These are phyloP conservation scores for Fraxinus ornus DNA, from an alignment of 305 asterid species.

Conservation along the genomic window DNA sequence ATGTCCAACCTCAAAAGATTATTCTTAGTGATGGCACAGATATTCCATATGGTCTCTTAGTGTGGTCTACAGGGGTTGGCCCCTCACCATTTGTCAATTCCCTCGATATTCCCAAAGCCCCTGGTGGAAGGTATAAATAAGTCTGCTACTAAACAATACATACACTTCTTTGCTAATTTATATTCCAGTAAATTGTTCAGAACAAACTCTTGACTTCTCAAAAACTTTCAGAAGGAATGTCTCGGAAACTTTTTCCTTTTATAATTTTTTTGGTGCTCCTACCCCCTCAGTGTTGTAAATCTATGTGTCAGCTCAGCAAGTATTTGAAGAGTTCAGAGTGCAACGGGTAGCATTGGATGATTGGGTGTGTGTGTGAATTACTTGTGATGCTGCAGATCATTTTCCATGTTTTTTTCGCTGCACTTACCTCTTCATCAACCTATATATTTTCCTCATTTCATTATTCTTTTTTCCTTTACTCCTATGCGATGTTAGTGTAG, in stretches of 20 bases:
- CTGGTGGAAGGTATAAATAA: constrained; percentile 70
- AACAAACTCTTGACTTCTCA: background rate
- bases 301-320: background rate
- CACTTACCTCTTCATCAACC: background rate
- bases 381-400: background rate
- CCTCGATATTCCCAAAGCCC: constrained; percentile 75
- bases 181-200: background rate
- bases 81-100: constrained; percentile 73
- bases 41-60: constrained; percentile 88
- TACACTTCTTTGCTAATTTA: background rate
- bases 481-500: background rate
- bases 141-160: background rate
- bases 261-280: background rate
- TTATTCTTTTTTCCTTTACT: background rate
- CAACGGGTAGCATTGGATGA: background rate
- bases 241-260: background rate
- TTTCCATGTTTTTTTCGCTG: background rate
- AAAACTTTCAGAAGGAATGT: background rate
- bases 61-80: constrained; percentile 99
- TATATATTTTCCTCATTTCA: background rate
- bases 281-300: background rate
- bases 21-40: constrained; percentile 71
- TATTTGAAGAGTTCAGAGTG: background rate
- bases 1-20: constrained; percentile 76
- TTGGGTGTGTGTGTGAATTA: background rate